Base-by-base conservation (phyloP, 192 early-diverging fungal species). In the Podila clonocystis region DNA sequence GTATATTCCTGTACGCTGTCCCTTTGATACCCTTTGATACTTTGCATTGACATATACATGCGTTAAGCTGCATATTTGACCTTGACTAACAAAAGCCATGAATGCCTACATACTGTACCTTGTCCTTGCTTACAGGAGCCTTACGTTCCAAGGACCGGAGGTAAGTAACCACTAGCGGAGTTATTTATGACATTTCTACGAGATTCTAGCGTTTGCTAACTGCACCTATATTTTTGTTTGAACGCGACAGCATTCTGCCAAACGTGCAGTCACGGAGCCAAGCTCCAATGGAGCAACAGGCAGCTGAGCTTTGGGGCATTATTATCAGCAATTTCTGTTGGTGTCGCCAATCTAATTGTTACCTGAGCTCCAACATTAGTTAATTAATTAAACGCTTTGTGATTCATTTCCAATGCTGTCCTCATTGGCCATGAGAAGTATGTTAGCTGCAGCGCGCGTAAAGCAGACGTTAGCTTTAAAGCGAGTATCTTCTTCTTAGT, bases 81-180 rank as follows among this genome's bases (percentile, higher is more conserved):
- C 22, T 19, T 50, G 34, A 48, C 41, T 20, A 34, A 22, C 45
- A 9, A 19, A n/a, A 17, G 15, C 11, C 33, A 62, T 45, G 7
- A 28, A 20, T 62, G 2, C 8, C 9, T 62, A 48, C 22, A 9
- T 52, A 26, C 19, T 63, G 8, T 22, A 30, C 28, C 5, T 20
- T 38, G 22, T 50, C 12, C 29, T 31, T 62, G 17, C 33, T 31
- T 34, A n/a, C 17, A 74, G 73, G 73, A 74, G 28, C 73, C 65
- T 12, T 74, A 74, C 50, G 49, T 68, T 13, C 73, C 73, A 57
- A 74, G 73, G 20, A 74, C 65, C 30, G 73, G 66, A 68, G 73
- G 73, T 74, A 63, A 38, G 62, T 45, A 45, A 15, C 41, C 13
- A 15, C 13, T 45, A 15, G 41, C 41, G 41, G 41, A 45, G 41